Base-by-base conservation (phyloP, 2,329 filamentous ascomycete species). In the Neopestalotiopsis sp. region DNA sequence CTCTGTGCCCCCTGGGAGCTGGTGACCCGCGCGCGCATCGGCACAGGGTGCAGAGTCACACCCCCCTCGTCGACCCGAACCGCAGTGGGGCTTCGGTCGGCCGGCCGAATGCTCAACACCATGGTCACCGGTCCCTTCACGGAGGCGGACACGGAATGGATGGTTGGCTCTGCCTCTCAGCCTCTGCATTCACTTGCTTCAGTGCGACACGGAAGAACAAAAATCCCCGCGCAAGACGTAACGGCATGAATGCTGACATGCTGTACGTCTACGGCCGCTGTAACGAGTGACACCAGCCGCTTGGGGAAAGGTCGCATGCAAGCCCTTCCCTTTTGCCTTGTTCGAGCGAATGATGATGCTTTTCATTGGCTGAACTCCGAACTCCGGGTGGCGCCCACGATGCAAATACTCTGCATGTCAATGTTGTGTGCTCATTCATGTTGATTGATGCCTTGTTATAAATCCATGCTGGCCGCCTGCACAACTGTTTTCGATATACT, bases 11-110 rank as follows among this genome's bases (percentile, higher is more conserved):
- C 34, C 10, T 6, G 34, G 45, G n/a, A 17, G n/a, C 10, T 38
- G 34, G 34, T 53, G 45, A 53, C 45, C 45, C 45, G 20, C 34
- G 34, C 6, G 45, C 20, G 45, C 45, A 20, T 20, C 45, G 45
- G 45, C 45, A 53, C 45, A 53, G 45, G 20, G 17, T 9, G 45
- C 45, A 53, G 45, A 53, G 45, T 53, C 45, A n/a, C 45, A 53
- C 5, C 34, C 45, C 34, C 34, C 45, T 53, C 45, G 7, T 53
- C n/a, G 45, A 53, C 45, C 45, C 45, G 45, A 53, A 53, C 45
- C 45, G 45, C 45, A 53, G 45, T 53, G 45, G 45, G n/a, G 45
- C 45, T 53, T 53, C 45, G 45, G 45, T 53, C 45, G 45, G 45
- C 20, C 45, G 45, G 45, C n/a, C n/a, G 45, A 53, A 20, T 53